Evolutionary conservation across 441 rosid genomes (phyloP).

Genomic region (Erysimum cheiri): DNA sequence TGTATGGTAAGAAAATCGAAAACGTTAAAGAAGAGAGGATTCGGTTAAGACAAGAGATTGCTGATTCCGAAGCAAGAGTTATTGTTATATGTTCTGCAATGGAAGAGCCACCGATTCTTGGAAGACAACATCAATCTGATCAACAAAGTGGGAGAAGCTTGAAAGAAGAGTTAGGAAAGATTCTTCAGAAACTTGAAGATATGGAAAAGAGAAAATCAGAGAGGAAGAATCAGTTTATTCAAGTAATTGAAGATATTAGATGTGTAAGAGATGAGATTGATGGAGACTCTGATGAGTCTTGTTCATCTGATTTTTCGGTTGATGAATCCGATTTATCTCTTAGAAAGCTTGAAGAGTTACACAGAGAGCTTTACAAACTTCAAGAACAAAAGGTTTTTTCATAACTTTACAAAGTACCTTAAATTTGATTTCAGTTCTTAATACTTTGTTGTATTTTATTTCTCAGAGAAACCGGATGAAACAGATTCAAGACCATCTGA

Average conservation of each 20-base stretch:
- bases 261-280: constrained; percentile 56
- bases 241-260: constrained; percentile 66
- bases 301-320: constrained; percentile 38
- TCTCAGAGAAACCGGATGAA: constrained; percentile 66
- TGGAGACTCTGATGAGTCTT: constrained; percentile 47
- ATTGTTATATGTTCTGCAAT: constrained; percentile 73
- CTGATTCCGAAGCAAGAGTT: constrained; percentile 77
- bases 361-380: constrained; percentile 70
- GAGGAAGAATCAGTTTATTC: constrained; percentile 69
- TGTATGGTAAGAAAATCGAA: constrained; percentile 70
- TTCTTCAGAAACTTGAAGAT: constrained; percentile 81
- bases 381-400: constrained; percentile 71
- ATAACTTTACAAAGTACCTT: constrained; percentile 16
- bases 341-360: constrained; percentile 83
- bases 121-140: constrained; percentile 68
- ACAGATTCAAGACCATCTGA: constrained; percentile 72
- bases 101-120: constrained; percentile 77
- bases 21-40: constrained; percentile 64
- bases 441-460: not conserved
- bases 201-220: constrained; percentile 73
- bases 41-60: constrained; percentile 65
- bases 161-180: constrained; percentile 69
- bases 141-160: constrained; percentile 70
- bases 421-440: constrained; percentile 3
- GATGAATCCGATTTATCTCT: constrained; percentile 80